Conservation (phyloP, 2,329 filamentous ascomycete genomes). For the Aureobasidium sp. region DNA sequence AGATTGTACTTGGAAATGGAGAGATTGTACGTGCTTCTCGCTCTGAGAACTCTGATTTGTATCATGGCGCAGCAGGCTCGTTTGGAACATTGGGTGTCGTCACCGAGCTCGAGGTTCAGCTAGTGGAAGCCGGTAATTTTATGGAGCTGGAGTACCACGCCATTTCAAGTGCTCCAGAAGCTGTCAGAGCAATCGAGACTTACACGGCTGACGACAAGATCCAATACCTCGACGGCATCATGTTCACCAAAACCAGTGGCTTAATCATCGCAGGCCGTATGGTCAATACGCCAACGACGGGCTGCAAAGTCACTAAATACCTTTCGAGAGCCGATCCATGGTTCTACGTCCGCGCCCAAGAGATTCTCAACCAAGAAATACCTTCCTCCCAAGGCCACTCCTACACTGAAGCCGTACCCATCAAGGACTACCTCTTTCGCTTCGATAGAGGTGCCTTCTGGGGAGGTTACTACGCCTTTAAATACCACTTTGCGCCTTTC, state of each 20-base stretch:
- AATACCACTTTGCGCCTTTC: slow-evolving; percentile 54
- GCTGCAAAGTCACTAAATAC: slow-evolving; percentile 38
- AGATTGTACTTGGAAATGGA: slow-evolving; percentile 55
- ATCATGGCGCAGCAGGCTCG: slow-evolving; percentile 50
- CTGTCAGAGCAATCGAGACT: slow-evolving; percentile 41
- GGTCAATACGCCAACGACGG: slow-evolving; percentile 20
- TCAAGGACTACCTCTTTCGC: slow-evolving; percentile 49
- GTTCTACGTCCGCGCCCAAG: slow-evolving; percentile 62
- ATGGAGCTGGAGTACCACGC: slow-evolving; percentile 57
- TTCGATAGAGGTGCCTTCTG: slow-evolving; percentile 60
- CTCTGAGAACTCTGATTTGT: slow-evolving; percentile 45
- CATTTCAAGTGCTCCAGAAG: slow-evolving; percentile 40
- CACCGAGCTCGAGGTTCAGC: slow-evolving; percentile 51
- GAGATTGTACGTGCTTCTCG: slow-evolving; percentile 42
- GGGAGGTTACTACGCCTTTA: slow-evolving; percentile 52
- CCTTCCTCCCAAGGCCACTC: background rate
- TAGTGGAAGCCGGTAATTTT: slow-evolving; percentile 45
- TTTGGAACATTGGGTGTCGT: slow-evolving; percentile 54
- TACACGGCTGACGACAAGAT: slow-evolving; percentile 32
- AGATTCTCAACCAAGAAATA: slow-evolving; percentile 16
- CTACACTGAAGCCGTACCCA: slow-evolving; percentile 34
- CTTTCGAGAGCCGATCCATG: slow-evolving; percentile 55
- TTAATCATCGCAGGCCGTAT: slow-evolving; percentile 55
- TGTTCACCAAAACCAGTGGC: slow-evolving; percentile 48
- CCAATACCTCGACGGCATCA: slow-evolving; percentile 65